Conservation (phyloP, 73 alveolate species). For the Durusdinium trenchii region DNA sequence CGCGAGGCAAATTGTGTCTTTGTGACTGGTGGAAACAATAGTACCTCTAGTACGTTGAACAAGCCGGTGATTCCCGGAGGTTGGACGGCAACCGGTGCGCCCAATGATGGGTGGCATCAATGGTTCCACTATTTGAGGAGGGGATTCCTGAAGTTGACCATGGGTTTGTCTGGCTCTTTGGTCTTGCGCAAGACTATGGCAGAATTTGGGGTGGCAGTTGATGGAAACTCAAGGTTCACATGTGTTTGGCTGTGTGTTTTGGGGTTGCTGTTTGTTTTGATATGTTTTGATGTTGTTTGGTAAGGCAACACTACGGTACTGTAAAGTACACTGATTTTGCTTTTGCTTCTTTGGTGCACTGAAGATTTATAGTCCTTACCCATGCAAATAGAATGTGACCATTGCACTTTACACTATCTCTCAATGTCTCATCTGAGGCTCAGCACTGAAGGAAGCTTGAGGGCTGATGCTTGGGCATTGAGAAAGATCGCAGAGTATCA, state of each 20-base stretch:
- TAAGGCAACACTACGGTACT: too few relatives aligned
- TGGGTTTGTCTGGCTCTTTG: background rate
- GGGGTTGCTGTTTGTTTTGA: background rate
- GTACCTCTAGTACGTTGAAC: background rate
- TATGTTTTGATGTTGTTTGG: background rate
- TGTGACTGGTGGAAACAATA: background rate
- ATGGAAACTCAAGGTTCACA: background rate
- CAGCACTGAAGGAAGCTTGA: background rate
- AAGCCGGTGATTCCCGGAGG: background rate
- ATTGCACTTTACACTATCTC: background rate
- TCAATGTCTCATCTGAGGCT: background rate
- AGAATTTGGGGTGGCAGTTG: background rate
- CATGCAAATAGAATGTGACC: slow-evolving; percentile 18
- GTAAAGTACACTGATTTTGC: background rate
- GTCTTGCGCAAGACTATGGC: background rate
- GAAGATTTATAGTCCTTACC: background rate
- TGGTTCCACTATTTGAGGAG: background rate
- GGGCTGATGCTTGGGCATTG: slow-evolving; percentile 27
- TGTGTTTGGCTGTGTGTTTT: background rate
- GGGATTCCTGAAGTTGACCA: background rate
- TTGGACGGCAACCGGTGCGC: background rate
- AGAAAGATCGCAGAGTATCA: background rate
- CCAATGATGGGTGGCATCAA: slow-evolving; percentile 13
- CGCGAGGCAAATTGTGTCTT: background rate
- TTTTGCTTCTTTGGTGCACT: too few relatives aligned